Evolutionary conservation across 2,329 filamentous ascomycete genomes (phyloP), one percentile per base, ranked within the genome.

Genomic region (Colletotrichum caudatum): DNA sequence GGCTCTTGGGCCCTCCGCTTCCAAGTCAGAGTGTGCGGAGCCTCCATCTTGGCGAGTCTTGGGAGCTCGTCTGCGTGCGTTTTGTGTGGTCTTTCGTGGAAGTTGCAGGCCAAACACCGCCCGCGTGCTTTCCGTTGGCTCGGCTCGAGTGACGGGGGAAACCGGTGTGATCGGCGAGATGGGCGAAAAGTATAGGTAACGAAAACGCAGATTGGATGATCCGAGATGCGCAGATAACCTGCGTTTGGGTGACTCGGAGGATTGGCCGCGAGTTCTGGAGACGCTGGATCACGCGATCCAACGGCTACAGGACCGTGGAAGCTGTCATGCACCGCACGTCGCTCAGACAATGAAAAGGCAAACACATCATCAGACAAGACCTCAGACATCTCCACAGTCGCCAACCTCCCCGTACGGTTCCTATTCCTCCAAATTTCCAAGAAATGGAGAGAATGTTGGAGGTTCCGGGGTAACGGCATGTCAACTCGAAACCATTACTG

Each of bases 1-100:
- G 61, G 48, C 29, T 58, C 65, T 69, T 64, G 65, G 37, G 56
- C 53, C 58, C 59, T 71, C 69, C 69, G 69, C 65, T 64, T 59
- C 65, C 58, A 64, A 58, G 58, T 59, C 37, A 58, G 41, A 16
- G 20, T 63, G n/a, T 64, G 65, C 69, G 69, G 59, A 71, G 58
- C 59, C 59, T 39, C 18, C 23, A 12, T 18, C 53, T 71, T 69
- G 65, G 65, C 65, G 39, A 53, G 41, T 57, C 64, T 64, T 60
- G 64, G 59, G 48, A 57, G 16, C n/a, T 14, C 18, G 16, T n/a
- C 6, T 60, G 23, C 12, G 20, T 44, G 11, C 11, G 6, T 20
- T 46, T 26, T 26, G 46, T 35, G 11, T 33, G 48, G 48, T 33
- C 23, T 23, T 16, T 29, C 3, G 0, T 20, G 12, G 14, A 46